Conservation (phyloP, 805 yeast species). For the Barnettozyma sucrosica region DNA sequence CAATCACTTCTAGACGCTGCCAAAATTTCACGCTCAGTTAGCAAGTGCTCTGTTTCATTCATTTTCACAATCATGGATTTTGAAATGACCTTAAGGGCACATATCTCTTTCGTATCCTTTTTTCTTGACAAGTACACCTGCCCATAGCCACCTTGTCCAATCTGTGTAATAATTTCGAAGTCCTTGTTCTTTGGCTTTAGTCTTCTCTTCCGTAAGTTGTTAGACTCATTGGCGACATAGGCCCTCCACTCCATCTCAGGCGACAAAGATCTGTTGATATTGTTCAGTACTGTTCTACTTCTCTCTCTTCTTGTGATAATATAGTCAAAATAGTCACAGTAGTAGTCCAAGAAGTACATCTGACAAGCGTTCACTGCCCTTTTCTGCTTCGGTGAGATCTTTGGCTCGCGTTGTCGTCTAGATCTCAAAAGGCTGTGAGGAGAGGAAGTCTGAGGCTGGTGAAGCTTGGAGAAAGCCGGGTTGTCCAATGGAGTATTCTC, state of each 20-base stretch:
- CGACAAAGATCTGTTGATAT: slow-evolving; percentile 36
- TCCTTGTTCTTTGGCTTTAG: slow-evolving; percentile 91
- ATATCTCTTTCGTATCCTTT: slow-evolving; percentile 88
- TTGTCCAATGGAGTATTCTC: slow-evolving; percentile 32
- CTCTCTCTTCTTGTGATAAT: slow-evolving; percentile 83
- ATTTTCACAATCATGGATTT: slow-evolving; percentile 79
- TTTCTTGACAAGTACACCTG: slow-evolving; percentile 96
- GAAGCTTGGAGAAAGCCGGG: slow-evolving; percentile 25
- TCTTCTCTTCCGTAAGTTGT: slow-evolving; percentile 79
- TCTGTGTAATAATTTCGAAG: slow-evolving; percentile 94
- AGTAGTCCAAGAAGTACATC: slow-evolving; percentile 88
- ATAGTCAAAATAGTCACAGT: slow-evolving; percentile 93
- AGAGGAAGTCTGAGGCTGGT: slow-evolving; percentile 7
- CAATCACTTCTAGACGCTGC: slow-evolving; percentile 96
- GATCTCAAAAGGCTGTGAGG: slow-evolving; percentile 12
- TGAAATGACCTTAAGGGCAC: slow-evolving; percentile 89
- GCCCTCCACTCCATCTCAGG: slow-evolving; percentile 57
- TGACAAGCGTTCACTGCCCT: slow-evolving; percentile 88
- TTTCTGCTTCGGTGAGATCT: slow-evolving; percentile 50
- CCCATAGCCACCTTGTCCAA: slow-evolving; percentile 99
- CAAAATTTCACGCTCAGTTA: slow-evolving; percentile 93
- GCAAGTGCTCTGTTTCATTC: slow-evolving; percentile 92
- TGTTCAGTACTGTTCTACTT: slow-evolving; percentile 58
- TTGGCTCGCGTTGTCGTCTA: slow-evolving; percentile 9
- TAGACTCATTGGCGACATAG: slow-evolving; percentile 80